Percentiles rank a stretch among this genome's conserved stretches.
Conservation (phyloP, 371 early-diverging fungal genomes). For the Rhizopus delemar region DNA sequence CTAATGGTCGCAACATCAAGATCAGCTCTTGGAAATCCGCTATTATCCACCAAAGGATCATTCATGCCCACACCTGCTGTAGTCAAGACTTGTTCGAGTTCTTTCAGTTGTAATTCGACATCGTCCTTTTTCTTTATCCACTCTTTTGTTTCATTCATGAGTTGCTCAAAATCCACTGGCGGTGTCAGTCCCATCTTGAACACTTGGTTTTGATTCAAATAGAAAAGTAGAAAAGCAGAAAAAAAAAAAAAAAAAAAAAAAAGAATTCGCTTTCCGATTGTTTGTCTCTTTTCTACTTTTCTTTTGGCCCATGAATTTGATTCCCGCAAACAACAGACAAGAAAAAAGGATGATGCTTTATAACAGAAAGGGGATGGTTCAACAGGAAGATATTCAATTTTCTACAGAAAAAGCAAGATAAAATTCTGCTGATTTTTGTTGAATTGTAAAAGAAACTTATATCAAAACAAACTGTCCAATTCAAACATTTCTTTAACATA, state of each 20-base stretch:
- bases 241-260: too few species aligned
- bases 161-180: slow-evolving; percentile 5
- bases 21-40: slow-evolving; percentile 87
- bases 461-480: neutral
- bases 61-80: slow-evolving; percentile 73
- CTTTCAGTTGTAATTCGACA: slow-evolving; percentile 62
- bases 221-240: neutral
- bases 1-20: slow-evolving; percentile 75
- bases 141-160: slow-evolving; percentile 47
- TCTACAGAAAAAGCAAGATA: neutral
- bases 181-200: slow-evolving; percentile 21
- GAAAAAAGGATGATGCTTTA: too few species aligned
- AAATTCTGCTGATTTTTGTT: neutral
- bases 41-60: slow-evolving; percentile 71
- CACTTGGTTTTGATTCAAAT: neutral
- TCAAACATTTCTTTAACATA: slow-evolving; percentile 12
- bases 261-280: too few species aligned
- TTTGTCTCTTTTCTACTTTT: too few species aligned
- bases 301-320: too few species aligned
- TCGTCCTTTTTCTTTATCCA: slow-evolving; percentile 63
- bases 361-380: too few species aligned
- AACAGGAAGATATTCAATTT: too few species aligned
- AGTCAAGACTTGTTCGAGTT: slow-evolving; percentile 52
- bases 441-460: slow-evolving; percentile 3
- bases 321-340: too few species aligned